Base-by-base conservation (phyloP, 2,329 filamentous ascomycete species). In the Myriosclerotinia duriaeana region DNA sequence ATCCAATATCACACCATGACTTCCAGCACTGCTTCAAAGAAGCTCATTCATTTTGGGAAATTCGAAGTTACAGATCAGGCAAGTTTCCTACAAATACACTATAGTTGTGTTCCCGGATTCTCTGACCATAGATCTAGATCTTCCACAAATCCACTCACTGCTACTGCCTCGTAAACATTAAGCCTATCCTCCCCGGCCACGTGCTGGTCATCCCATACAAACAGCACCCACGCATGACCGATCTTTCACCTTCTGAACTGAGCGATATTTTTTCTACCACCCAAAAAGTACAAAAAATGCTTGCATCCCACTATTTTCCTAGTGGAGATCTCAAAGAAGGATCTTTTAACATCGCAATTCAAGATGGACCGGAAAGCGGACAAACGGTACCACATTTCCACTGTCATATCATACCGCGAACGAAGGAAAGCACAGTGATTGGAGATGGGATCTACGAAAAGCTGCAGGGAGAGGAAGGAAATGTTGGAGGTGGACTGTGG, bases 371-470 rank as follows among this genome's bases (percentile, higher is more conserved):
- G 42, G 92, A 93, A 68, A 92, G 95, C 0, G 95, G 95, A 0
- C 95, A 99, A 84, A 97, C 92, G 66, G 94, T 99, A 54, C 84
- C 92, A 11, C 95, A 99, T 79, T 87, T 97, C 17, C 95, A 99
- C 79, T 90, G 93, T 36, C 95, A 99, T 80, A 85, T 97, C 59
- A 94, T 97, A 64, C 93, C 93, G 26, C 82, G 93, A 46, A 81
- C 81, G 67, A 81, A 80, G 67, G 83, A 87, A 64, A 76, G 83
- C 77, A 76, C 59, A 70, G 82, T 83, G 77, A 76, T 64, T 59
- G 85, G 82, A 11, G 93, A 97, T 78, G 86, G 85, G 68, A 85
- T 99, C 62, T 98, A 99, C 79, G 86, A 87, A 69, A 84, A 87
- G 79, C 85, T 99, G 82, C 92, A 96, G 74, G 85, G 85, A 38